Percentiles rank a stretch among this genome's conserved stretches.
phyloP scores from a whole-genome alignment of 1,284 basidiomycete species.

The Pholiota adiposa region DNA sequence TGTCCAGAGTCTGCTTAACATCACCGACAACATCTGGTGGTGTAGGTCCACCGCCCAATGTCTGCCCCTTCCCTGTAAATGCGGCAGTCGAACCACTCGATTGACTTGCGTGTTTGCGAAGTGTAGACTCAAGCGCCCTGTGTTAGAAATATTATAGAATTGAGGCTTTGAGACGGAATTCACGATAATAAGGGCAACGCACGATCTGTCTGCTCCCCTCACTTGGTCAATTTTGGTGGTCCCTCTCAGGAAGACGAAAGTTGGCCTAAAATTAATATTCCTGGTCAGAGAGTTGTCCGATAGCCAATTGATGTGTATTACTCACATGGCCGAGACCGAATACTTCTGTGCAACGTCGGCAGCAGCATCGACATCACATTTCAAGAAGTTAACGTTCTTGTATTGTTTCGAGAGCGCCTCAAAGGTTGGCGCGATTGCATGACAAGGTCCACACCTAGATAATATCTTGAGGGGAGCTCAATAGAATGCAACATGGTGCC shows the following conservation, averaged over 20 bases:
- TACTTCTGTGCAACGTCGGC: slow-evolving; percentile 66
- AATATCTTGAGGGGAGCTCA: not conserved
- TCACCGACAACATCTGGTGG: slow-evolving; percentile 37
- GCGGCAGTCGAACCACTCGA: slow-evolving; percentile 36
- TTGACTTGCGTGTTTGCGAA: slow-evolving; percentile 47
- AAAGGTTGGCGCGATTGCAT: slow-evolving; percentile 74
- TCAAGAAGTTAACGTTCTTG: slow-evolving; percentile 73
- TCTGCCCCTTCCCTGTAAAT: slow-evolving; percentile 76
- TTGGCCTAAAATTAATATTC: slow-evolving; percentile 58
- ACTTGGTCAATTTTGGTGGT: slow-evolving; percentile 68
- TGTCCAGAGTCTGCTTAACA: slow-evolving; percentile 35
- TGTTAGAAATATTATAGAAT: too few species aligned
- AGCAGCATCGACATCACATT: slow-evolving; percentile 78
- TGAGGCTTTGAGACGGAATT: too few species aligned
- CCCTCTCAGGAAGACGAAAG: slow-evolving; percentile 78
- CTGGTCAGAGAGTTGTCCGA: not conserved
- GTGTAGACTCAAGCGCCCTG: slow-evolving; percentile 61
- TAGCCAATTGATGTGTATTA: slow-evolving; percentile 1
- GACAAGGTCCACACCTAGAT: slow-evolving; percentile 77
- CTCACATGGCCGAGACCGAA: slow-evolving; percentile 68
- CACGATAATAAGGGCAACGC: slow-evolving; percentile 32
- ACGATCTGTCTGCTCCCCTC: slow-evolving; percentile 69
- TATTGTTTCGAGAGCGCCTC: slow-evolving; percentile 71
- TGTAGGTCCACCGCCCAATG: slow-evolving; percentile 55
- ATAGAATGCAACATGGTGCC: slow-evolving; percentile 5